Evolutionary conservation across 345 rosid species (phyloP).

Genomic region (Eucalyptus caleyi): DNA sequence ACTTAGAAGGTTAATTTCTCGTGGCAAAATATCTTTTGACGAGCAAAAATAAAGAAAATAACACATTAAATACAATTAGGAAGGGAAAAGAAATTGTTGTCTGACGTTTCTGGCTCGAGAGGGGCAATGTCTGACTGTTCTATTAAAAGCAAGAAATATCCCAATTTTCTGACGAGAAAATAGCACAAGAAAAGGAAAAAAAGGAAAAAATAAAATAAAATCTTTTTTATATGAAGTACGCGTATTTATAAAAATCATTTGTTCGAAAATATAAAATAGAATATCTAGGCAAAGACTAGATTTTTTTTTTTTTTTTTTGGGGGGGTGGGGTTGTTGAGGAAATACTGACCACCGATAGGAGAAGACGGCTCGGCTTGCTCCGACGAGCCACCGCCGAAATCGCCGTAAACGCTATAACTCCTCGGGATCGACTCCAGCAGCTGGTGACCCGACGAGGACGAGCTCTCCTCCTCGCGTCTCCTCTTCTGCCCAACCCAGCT

Average conservation of each 20-base stretch:
- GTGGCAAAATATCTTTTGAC: neutral
- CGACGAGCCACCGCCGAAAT: neutral
- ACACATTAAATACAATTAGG: neutral
- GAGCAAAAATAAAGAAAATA: neutral
- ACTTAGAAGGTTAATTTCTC: neutral
- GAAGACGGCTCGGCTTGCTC: neutral
- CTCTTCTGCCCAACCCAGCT: neutral
- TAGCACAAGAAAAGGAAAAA: neutral
- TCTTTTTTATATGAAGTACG: neutral
- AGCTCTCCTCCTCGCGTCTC: neutral
- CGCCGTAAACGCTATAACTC: neutral
- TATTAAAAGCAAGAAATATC: neutral
- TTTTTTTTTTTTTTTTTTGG: neutral
- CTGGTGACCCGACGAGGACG: neutral
- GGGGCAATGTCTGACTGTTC: neutral
- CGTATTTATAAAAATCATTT: neutral
- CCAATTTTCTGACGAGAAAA: neutral
- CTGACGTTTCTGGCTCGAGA: neutral
- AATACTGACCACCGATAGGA: neutral
- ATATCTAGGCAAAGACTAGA: neutral
- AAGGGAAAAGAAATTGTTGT: neutral
- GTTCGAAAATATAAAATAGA: neutral
- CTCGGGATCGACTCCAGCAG: neutral
- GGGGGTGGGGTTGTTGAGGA: neutral
- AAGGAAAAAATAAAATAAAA: neutral